Evolutionary conservation across 164 flowering plant species (phyloP), one percentile per base, ranked within the genome.

Genomic region (Stephania yunnanensis): DNA sequence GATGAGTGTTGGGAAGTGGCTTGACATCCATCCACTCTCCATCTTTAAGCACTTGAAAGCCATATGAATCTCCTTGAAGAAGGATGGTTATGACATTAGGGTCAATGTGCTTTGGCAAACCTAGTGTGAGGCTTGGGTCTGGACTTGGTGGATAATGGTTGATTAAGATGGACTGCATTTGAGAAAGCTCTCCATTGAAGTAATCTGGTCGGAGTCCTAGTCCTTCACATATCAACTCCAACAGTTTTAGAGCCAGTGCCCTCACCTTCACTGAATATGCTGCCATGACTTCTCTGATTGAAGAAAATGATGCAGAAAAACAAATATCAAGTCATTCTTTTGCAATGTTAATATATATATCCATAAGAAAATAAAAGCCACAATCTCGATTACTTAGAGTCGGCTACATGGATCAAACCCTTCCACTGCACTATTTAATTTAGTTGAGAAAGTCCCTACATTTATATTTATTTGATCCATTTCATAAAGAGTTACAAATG

Each of bases 131-230:
- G 73, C 76, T 83, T 48, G 93, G 87, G 69, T 87, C 83, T 13
- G 89, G 90, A 69, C 88, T 85, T 8, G 84, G 78, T 3, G 88
- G 86, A 64, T 85, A 85, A 73, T 87, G 30, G 46, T 85, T 75
- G 48, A 79, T 30, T 10, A 72, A 22, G 76, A 86, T 29, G 29
- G 74, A 5, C 46, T 76, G 82, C 52, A 6, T 75, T 63, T 73
- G 42, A 66, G 78, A 78, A 4, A 81, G 55, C 10, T 77, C 82
- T 20, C 70, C 69, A 15, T 58, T 71, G 45, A 83, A 80, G 19
- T 78, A 83, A 15, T 79, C 80, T 15, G n/a, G 6, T 20, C 81
- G 76, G 31, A 86, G 79, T 48, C 89, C 85, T 25, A 86, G 75
- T 53, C 86, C 86, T 79, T 83, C 82, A 20, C 76, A 73, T 10